Evolutionary conservation across 1,284 basidiomycete genomes (phyloP), one percentile per base, ranked within the genome.

Genomic region (Ceratobasidium sp.): DNA sequence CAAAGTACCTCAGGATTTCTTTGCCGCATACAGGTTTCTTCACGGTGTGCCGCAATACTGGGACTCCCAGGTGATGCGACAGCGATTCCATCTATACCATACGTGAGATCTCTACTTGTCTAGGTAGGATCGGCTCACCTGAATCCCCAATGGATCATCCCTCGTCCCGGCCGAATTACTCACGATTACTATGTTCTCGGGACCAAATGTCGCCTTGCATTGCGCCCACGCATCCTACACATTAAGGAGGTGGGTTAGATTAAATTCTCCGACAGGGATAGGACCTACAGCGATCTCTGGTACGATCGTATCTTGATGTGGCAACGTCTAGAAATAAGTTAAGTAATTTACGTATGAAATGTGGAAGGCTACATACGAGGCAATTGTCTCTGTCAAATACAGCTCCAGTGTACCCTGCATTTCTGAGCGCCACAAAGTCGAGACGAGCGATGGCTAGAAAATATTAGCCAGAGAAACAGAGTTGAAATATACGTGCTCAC

Each of bases 311-410:
- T 97, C 95, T 65, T 86, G 82, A 80, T 94, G 85, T 0, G 95
- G 95, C 41, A 90, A 80, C 1, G 94, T 96, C 94, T 96, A 76
- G 4, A 48, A 24, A 72, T 0, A 62, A 4, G 19, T 36, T 57
- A 19, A 48, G 29, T 31, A n/a, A 60, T 73, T 44, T n/a, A 17
- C 22, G 14, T 56, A 15, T 50, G 41, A 24, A 54, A 11, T 19
- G 11, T 15, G 24, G n/a, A 54, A 27, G 36, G 36, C 6, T 24
- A 84, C 90, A 47, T 79, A 95, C 96, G 78, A 99, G 83, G 81
- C 97, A 99, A 79, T 99, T 99, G 82, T 99, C 97, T 84, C 98
- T 99, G 88, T 99, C 97, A 78, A 98, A 93, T 0, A 99, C 91
- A 14, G 93, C 92, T 44, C 93, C 96, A 59, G 91, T 89, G 79